Base-by-base conservation (phyloP, 306 rosid species). In the Echinosophora koreensis region DNA sequence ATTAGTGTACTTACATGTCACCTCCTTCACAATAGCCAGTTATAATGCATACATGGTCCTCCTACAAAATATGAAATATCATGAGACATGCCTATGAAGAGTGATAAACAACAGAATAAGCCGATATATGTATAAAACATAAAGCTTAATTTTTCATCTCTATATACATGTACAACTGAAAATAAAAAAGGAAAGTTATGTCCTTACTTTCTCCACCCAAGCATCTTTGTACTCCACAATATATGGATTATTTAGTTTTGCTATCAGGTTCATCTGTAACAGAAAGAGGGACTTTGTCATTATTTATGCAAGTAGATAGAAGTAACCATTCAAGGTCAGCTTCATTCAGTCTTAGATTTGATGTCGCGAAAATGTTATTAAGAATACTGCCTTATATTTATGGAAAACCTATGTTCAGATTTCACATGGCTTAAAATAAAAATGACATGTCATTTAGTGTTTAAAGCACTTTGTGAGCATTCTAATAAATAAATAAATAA, bases 221-320 rank as follows among this genome's bases (percentile, higher is more conserved):
- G 99, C 92, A 85, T 92, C 99, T 87, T 91, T 96, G 84, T 87
- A 92, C 72, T 92, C 97, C 85, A 92, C 96, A 49, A 96, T 86
- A 76, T 96, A 96, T 38, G 96, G 97, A 82, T 92, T 86, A 74
- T 91, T 88, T 55, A 96, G 78, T 84, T 91, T 89, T 39, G 96
- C 91, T 66, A 96, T 92, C 82, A 91, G 88, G 80, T 88, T 80
- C 98, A 96, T 96, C 99, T 96, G 89, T 69, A 78, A 70, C 61
- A 61, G 83, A 87, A 69, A 76, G 44, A 61, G 6, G 55, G 62
- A 78, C 38, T 49, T 4, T 14, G 62, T 80, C 37, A 67, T 59
- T 70, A 0, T 68, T 41, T 28, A 79, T 50, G 30, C 37, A n/a
- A 64, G 73, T 64, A 60, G 27, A 18, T n/a, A 18, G 37, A 39